Base-by-base conservation (phyloP, 2,329 filamentous ascomycete species). In the Beauveria medogensis region DNA sequence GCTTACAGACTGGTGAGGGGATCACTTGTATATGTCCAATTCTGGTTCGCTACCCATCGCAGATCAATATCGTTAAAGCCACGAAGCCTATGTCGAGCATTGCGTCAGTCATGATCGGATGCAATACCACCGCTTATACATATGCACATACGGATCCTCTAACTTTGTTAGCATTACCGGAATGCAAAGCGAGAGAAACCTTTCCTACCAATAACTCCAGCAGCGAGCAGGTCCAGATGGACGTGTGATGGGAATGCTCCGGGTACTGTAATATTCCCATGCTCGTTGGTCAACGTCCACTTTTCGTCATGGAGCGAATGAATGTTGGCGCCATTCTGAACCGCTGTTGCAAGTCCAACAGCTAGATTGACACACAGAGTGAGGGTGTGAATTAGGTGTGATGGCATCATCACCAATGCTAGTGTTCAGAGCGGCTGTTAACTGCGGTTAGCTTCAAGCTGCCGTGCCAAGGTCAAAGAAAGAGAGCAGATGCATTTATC, bases 1-100 rank as follows among this genome's bases (percentile, higher is more conserved):
- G 65, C 60, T 53, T 54, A 62, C 60, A 62, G 55, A 14, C 40
- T 40, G 8, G 26, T n/a, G 8, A 62, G 30, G 2, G 60, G 50
- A 18, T 6, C 72, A n/a, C 78, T 79, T 0, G 77, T 80, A 66
- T 86, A 87, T 0, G 82, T 87, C 84, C 84, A 87, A 66, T 86
- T n/a, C 8, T 58, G 55, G 14, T 30, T 51, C 10, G 76, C 76
- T 20, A 87, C 74, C 83, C 83, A 87, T 28, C 82, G 78, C n/a
- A 83, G 75, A 60, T 84, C 74, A 65, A 85, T 83, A 65, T 86
- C 83, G 63, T 85, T 85, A 1, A 84, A 70, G 1, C 80, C 82
- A 9, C 26, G 50, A 9, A 60, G 56, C 24, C 56, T 59, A 22
- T 12, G 16, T 20, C 5, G 18, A 16, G 3, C 12, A 5, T 18